Base-by-base conservation (phyloP, 1,139 yeast species). In the Blastobotrys apis region DNA sequence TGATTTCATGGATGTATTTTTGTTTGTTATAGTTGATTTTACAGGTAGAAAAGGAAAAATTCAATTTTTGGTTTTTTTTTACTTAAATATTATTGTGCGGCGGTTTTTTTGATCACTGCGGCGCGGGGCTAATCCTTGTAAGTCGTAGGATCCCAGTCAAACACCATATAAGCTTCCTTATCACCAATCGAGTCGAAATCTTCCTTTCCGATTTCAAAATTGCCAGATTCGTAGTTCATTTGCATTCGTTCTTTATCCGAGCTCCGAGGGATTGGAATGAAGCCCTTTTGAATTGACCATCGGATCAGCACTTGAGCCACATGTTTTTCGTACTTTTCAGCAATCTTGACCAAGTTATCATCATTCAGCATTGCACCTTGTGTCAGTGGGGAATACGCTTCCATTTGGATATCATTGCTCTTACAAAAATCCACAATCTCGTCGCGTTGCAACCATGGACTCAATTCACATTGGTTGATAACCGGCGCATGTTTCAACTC, bases 381-480 rank as follows among this genome's bases (percentile, higher is more conserved):
- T 1, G 85, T 80, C 59, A 86, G 83, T 6, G 95, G 83, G 5
- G 94, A 84, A 71, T 86, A 86, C 19, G 83, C 95, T 43, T 84
- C 83, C 55, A 86, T 73, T 43, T 78, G 81, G 58, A 86, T 77
- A 41, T 75, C 79, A 52, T 76, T 66, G 34, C 66, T 59, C 62
- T 81, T 76, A 50, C 76, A 83, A 60, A 68, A 84, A 55, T 80
- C 74, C 49, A 84, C 65, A 61, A 85, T 71, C 54, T 73, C 73
- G 48, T 75, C 75, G 68, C 86, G 95, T 56, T 82, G 85, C 63
- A 86, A 74, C 71, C 84, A 86, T 52, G 95, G 95, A 65, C 86
- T 95, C 66, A 83, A 86, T 71, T 87, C 96, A 60, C 87, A 82
- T 68, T 87, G 95, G 58, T 84, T 74, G 47, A 77, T 86, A 43